Conservation (phyloP, 2,329 filamentous ascomycete species). For the Diaporthe sp. region DNA sequence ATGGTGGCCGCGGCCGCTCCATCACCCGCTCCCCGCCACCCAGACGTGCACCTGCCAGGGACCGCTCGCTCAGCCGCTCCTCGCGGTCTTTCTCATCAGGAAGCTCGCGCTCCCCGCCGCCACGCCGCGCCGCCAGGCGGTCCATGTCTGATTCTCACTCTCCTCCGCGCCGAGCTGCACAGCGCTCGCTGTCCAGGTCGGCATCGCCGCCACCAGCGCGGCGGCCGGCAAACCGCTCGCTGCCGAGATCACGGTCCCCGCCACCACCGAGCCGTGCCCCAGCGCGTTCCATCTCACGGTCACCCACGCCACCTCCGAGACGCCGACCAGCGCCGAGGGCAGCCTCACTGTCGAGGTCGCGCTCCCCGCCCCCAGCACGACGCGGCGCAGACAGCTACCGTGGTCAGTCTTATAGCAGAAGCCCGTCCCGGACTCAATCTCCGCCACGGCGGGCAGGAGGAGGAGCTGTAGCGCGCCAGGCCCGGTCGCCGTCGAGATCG, state of each 20-base stretch:
- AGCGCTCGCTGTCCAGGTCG: slow-evolving; percentile 32
- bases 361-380: slow-evolving; percentile 31
- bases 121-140: slow-evolving; percentile 26
- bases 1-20: slow-evolving; percentile 36
- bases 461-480: slow-evolving; percentile 19
- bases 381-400: slow-evolving; percentile 36
- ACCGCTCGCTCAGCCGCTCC: slow-evolving; percentile 38
- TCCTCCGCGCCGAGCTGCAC: slow-evolving; percentile 34
- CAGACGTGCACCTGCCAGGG: slow-evolving; percentile 24
- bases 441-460: slow-evolving; percentile 16
- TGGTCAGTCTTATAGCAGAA: slow-evolving; percentile 35
- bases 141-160: slow-evolving; percentile 38
- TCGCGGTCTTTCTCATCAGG: slow-evolving; percentile 39
- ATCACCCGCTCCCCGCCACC: slow-evolving; percentile 38
- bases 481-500: slow-evolving; percentile 31
- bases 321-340: slow-evolving; percentile 28
- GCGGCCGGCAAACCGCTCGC: slow-evolving; percentile 19
- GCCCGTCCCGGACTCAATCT: slow-evolving; percentile 28
- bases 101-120: slow-evolving; percentile 38
- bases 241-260: slow-evolving; percentile 32
- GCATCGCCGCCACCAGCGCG: slow-evolving; percentile 33
- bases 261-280: slow-evolving; percentile 23
- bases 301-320: slow-evolving; percentile 33
- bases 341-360: slow-evolving; percentile 30
- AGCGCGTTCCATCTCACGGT: slow-evolving; percentile 31